These are phyloP conservation scores for Fusarium praegraminearum DNA, from an alignment of 2,329 filamentous ascomycete genomes.

Conservation along the genomic window DNA sequence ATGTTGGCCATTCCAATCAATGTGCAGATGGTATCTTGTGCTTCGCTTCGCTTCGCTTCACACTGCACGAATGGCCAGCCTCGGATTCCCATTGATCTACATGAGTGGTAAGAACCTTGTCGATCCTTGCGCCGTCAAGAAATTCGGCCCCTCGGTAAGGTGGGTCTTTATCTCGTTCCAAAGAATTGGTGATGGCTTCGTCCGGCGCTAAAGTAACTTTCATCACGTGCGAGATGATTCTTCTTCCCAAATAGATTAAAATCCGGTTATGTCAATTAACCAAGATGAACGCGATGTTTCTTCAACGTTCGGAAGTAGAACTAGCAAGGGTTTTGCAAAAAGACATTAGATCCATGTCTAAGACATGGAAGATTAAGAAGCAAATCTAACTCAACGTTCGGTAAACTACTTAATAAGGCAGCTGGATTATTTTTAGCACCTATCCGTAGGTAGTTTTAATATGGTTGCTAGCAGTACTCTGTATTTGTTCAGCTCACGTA, in stretches of 20 bases:
- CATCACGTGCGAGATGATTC: slow-evolving; percentile 4
- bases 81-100: slow-evolving; percentile 1
- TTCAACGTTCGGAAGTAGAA: not conserved
- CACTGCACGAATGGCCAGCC: slow-evolving; percentile 10
- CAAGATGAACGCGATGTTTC: too few relatives aligned
- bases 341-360: not conserved
- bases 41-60: not conserved
- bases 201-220: not conserved
- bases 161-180: slow-evolving; percentile 17
- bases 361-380: not conserved
- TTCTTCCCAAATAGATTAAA: not conserved
- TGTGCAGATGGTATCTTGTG: not conserved
- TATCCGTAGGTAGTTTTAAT: not conserved
- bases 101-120: slow-evolving; percentile 12
- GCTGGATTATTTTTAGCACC: not conserved
- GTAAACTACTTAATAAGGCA: not conserved
- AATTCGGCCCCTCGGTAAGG: slow-evolving; percentile 7
- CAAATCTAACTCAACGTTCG: not conserved
- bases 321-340: not conserved
- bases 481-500: not conserved
- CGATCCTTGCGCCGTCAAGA: slow-evolving; percentile 16
- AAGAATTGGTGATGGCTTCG: slow-evolving; percentile 20
- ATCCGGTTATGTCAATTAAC: not conserved
- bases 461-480: too few relatives aligned
- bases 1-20: not conserved